Conservation (phyloP, 75 land plant species). For the Cunninghamia lanceolata region DNA sequence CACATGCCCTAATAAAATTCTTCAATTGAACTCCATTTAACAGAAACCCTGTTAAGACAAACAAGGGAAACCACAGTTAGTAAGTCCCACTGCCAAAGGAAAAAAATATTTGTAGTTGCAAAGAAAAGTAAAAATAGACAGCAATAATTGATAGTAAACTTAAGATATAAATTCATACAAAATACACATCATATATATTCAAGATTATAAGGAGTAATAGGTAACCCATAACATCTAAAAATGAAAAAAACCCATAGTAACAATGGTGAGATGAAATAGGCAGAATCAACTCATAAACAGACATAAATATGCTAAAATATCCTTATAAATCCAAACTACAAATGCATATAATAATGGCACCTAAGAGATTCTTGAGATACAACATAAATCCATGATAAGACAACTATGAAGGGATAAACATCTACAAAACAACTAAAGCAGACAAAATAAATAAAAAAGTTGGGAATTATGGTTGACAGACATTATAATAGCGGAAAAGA, state of each 20-base stretch:
- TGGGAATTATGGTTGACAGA: neutral
- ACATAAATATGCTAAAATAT: neutral
- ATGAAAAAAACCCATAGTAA: neutral
- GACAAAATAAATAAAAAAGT: too few relatives aligned
- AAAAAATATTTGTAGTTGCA: neutral
- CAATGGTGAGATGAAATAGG: neutral
- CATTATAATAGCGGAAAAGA: neutral
- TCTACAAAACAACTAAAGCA: neutral
- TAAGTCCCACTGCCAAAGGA: neutral
- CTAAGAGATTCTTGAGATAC: neutral
- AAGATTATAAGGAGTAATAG: neutral
- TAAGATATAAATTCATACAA: neutral
- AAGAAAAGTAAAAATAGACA: neutral
- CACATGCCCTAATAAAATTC: neutral
- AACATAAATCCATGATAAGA: neutral
- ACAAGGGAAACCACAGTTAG: neutral
- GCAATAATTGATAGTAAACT: neutral
- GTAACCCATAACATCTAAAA: neutral
- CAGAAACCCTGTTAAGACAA: neutral
- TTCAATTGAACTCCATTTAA: neutral
- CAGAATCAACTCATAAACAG: neutral
- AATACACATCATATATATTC: neutral
- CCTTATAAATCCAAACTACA: neutral
- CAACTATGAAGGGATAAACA: neutral
- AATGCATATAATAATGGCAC: neutral